Evolutionary conservation across 2,329 filamentous ascomycete genomes (phyloP).

Genomic region (Talaromyces sp.): DNA sequence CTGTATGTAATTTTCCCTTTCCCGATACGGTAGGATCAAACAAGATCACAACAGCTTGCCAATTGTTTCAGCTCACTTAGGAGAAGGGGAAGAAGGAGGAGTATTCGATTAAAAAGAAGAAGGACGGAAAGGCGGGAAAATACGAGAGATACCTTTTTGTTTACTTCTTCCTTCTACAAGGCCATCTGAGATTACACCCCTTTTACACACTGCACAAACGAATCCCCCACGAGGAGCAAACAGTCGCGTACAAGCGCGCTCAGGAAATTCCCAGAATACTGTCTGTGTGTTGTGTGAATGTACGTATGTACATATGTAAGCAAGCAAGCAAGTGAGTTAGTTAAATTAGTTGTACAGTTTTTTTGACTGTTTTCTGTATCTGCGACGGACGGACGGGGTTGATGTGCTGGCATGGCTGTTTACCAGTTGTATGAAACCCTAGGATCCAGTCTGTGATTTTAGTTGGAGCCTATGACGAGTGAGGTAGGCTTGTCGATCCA

Average conservation of each 20-base stretch:
- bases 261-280: neutral
- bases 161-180: neutral
- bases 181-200: too few relatives aligned
- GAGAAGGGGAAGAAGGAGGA: neutral
- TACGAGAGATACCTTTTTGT: neutral
- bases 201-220: too few relatives aligned
- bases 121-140: neutral
- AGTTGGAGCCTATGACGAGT: constrained; percentile 36
- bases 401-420: constrained; percentile 87
- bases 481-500: constrained; percentile 1
- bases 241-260: neutral
- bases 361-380: constrained; percentile 6
- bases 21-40: neutral
- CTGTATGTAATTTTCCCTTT: neutral
- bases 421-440: constrained; percentile 68
- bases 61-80: neutral
- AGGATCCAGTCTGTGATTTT: constrained; percentile 24
- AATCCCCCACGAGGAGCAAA: neutral
- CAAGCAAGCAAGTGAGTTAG: neutral
- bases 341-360: neutral
- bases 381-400: constrained; percentile 17
- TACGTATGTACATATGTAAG: neutral
- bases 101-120: neutral
- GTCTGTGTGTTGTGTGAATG: constrained; percentile 1
- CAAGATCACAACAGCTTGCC: neutral